Percentiles rank a stretch among this genome's conserved stretches.
These are phyloP conservation scores for Annona cherimola DNA, from an alignment of 164 flowering plant genomes.

Conservation along the genomic window DNA sequence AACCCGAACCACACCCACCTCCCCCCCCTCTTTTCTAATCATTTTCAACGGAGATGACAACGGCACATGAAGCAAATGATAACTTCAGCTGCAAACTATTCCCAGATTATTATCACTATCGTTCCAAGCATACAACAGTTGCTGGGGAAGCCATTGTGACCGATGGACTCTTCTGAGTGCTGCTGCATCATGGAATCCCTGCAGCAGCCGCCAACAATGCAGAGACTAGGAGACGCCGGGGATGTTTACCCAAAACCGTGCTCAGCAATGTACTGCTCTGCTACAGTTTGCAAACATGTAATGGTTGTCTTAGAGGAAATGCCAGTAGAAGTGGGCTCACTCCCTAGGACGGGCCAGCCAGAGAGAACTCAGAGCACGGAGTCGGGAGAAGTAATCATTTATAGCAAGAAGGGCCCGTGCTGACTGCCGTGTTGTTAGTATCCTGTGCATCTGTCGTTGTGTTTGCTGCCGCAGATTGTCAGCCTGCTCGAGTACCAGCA, in stretches of 20 bases:
- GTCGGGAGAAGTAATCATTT: constrained; percentile 65
- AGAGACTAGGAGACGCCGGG: background rate
- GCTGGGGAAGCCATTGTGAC: background rate
- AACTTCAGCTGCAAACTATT: background rate
- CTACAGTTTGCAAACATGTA: background rate
- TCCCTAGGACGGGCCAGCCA: constrained; percentile 85
- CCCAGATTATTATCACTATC: background rate
- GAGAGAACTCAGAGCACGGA: constrained; percentile 78
- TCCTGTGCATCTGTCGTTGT: constrained; percentile 66
- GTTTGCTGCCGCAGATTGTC: constrained; percentile 81
- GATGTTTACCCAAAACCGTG: background rate
- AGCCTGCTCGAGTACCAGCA: constrained; percentile 36
- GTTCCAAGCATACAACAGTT: background rate
- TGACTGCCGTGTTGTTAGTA: constrained; percentile 73
- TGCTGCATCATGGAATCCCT: background rate
- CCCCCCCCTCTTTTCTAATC: background rate
- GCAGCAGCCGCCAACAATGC: background rate
- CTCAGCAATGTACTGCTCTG: background rate
- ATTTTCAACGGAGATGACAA: background rate
- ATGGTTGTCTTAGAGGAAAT: background rate
- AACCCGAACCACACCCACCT: too few relatives aligned
- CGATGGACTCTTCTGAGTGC: background rate
- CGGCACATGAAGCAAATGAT: background rate
- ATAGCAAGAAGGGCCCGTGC: constrained; percentile 80
- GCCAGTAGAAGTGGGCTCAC: constrained; percentile 16